Base-by-base conservation (phyloP, 176 grass and related monocot genomes). In the Triticum aestivum region DNA sequence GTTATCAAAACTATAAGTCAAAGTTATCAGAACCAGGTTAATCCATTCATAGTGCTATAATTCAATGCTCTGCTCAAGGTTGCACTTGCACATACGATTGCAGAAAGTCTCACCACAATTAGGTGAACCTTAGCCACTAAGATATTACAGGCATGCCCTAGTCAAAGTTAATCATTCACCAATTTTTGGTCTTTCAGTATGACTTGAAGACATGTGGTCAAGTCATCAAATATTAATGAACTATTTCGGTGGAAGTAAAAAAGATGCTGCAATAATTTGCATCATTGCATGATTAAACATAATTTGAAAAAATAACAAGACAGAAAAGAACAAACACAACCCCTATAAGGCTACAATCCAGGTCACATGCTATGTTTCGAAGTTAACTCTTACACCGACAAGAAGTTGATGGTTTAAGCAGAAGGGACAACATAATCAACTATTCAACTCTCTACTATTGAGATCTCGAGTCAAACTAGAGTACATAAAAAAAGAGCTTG, bases 211-310 rank as follows among this genome's bases (percentile, higher is more conserved):
- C 38, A 4, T 63, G 11, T 21, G 20, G 14, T 79, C 33, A 69
- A 83, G 74, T 24, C 26, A 75, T 35, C 11, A 82, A 80, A 62
- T 81, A 27, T 37, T 14, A 27, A 52, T 5, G 11, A 63, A 8
- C 3, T 72, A 89, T 33, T 38, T 82, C 54, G n/a, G n/a, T 78
- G 29, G 11, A 83, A 86, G 66, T 64, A n/a, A 70, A 29, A 70
- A 77, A 70, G 39, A 30, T 35, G 17, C 44, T 23, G 20, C 15
- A 15, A 3, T 8, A 77, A 82, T 78, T 14, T 47, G 44, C 41
- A 42, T 42, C 41, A 42, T 32, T 77, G 26, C 52, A 72, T 2
- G 15, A 6, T 61, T 17, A 86, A 80, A 41, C 74, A 68, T 78
- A 44, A 13, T 86, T 71, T 10, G 66, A 29, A 13, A 74, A 74